phyloP scores from a whole-genome alignment of 176 grass and related monocot genomes.

The Leersia perrieri region DNA sequence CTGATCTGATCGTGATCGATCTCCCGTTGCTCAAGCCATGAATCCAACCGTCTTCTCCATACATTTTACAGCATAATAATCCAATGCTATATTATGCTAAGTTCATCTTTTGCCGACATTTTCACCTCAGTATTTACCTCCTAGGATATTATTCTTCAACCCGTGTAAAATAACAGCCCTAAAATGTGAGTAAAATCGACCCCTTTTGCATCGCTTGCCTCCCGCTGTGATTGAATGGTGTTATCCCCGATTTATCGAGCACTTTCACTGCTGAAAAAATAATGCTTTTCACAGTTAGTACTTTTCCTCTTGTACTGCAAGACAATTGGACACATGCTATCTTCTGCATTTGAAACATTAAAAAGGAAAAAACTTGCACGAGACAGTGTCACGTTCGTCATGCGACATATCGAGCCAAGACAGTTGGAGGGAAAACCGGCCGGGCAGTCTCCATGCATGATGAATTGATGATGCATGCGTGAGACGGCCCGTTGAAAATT shows the following conservation, averaged over 20 bases:
- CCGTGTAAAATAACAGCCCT: conserved; percentile 55
- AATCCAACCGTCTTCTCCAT: conserved; percentile 39
- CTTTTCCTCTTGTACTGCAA: not conserved
- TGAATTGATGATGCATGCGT: conserved; percentile 17
- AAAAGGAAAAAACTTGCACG: not conserved
- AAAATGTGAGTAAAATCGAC: conserved; percentile 57
- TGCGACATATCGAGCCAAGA: conserved; percentile 2
- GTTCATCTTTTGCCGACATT: conserved; percentile 44
- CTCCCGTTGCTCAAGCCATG: not conserved
- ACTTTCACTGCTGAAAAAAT: conserved; percentile 2
- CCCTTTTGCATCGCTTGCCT: conserved; percentile 27
- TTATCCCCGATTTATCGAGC: not conserved
- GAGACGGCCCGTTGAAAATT: conserved; percentile 3
- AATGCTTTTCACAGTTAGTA: not conserved
- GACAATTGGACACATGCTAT: not conserved
- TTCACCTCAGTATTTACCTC: conserved; percentile 22
- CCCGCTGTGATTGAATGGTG: not conserved
- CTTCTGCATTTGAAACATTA: not conserved
- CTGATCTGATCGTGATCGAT: conserved; percentile 9
- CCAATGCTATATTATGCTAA: conserved; percentile 44
- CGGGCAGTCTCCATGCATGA: not conserved
- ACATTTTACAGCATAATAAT: conserved; percentile 61
- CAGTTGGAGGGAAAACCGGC: conserved; percentile 25
- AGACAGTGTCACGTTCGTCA: not conserved
- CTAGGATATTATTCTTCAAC: conserved; percentile 45